Evolutionary conservation across 192 early-diverging fungal species (phyloP), one percentile per base, ranked within the genome.

Genomic region (Podila verticillata): DNA sequence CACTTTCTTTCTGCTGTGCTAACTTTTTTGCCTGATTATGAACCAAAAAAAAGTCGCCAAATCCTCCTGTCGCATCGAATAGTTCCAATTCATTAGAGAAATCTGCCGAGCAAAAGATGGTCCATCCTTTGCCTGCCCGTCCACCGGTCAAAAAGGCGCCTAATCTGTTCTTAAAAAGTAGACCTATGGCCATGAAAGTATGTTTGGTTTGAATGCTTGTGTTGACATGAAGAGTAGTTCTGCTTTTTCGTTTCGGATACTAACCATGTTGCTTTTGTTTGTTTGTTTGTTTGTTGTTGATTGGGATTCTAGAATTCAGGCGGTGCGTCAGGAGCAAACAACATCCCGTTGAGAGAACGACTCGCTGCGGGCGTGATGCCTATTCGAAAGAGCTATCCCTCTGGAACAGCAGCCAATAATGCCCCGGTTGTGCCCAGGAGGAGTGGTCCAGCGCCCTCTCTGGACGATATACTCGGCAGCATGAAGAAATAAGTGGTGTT

Each of bases 151-250:
- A 79, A 51, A 19, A 62, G 6, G 36, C 59, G 2, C 36, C 75
- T 0, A 79, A 65, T 24, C 32, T 79, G 24, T 79, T 79, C 54
- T 20, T 79, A 7, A 79, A 79, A 69, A 79, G 75, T 15, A 79
- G 67, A 24, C 59, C 75, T 10, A 57, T 63, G 60, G 48, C 47
- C 24, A 66, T 61, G 61, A 79, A 67, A 60, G 65, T 70, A 62
- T n/a, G n/a, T n/a, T n/a, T n/a, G 12, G 9, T 13, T 28, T 10
- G 30, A 24, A 1, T 59, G 15, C 2, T 39, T 9, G 29, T 12
- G 31, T 59, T 20, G 5, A 59, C 3, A 26, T 29, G 28, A 28
- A 57, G n/a, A 7, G 44, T 7, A 47, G 44, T 34, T 34, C 32
- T 34, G 6, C 32, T 5, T 34, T 34, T 65, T 65, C 30, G 48